These are phyloP conservation scores for Candolleomyces aberdarensis DNA, from an alignment of 768 basidiomycete genomes.

Conservation along the genomic window DNA sequence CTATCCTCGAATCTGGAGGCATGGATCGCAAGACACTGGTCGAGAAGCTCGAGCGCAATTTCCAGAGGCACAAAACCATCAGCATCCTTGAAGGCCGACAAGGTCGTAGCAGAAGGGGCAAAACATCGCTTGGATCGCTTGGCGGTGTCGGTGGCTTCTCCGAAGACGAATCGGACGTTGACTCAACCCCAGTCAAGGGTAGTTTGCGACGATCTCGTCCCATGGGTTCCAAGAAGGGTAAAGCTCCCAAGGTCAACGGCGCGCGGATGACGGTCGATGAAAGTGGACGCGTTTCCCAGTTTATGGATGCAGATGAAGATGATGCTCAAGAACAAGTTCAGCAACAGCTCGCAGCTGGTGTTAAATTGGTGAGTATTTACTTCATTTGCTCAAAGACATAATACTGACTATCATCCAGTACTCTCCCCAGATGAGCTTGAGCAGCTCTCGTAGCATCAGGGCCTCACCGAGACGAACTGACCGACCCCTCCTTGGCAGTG, in stretches of 20 bases:
- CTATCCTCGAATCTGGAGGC: conserved; percentile 62
- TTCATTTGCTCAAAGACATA: background rate
- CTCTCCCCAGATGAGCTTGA: conserved; percentile 54
- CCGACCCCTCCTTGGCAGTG: conserved; percentile 39
- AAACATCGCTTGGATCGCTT: conserved; percentile 13
- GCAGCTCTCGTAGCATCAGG: conserved; percentile 66
- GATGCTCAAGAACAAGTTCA: conserved; percentile 85
- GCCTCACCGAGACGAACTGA: conserved; percentile 63
- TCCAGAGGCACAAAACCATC: conserved; percentile 82
- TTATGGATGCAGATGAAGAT: conserved; percentile 86
- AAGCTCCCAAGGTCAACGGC: conserved; percentile 28
- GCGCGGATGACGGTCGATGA: conserved; percentile 32
- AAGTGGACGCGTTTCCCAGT: conserved; percentile 69
- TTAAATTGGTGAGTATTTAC: conserved; percentile 53
- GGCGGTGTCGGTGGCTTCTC: conserved; percentile 13
- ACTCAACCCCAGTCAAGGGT: conserved; percentile 57
- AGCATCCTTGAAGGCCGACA: conserved; percentile 78
- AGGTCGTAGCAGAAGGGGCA: conserved; percentile 27
- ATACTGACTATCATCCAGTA: conserved; percentile 42
- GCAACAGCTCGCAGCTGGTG: conserved; percentile 75
- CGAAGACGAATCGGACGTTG: conserved; percentile 27
- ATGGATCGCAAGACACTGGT: conserved; percentile 85
- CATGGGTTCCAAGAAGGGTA: conserved; percentile 24
- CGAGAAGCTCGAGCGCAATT: conserved; percentile 73
- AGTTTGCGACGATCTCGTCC: conserved; percentile 36